phyloP scores from a whole-genome alignment of 768 basidiomycete genomes.

The Leccinum pellstonianum region DNA sequence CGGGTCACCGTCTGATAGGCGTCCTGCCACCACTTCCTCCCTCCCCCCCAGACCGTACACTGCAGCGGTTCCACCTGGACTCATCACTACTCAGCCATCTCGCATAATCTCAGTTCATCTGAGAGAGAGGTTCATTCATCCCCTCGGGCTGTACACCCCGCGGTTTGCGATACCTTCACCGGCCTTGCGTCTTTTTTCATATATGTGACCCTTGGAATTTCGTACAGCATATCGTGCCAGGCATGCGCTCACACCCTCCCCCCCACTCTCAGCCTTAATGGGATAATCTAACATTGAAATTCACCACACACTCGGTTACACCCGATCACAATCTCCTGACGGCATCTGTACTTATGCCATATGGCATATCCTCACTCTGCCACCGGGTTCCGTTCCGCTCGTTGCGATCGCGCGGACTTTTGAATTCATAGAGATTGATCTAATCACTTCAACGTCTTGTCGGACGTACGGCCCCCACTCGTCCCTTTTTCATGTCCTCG shows the following conservation, averaged over 20 bases:
- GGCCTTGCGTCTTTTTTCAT: conserved; percentile 13
- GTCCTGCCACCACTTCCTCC: conserved; percentile 2
- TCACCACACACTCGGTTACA: conserved; percentile 19
- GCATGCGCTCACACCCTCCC: conserved; percentile 17
- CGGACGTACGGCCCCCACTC: conserved; percentile 19
- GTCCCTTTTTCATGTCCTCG: conserved; percentile 12
- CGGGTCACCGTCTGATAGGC: conserved; percentile 22
- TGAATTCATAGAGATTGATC: conserved; percentile 21
- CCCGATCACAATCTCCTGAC: conserved; percentile 27
- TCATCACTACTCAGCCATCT: conserved; percentile 1
- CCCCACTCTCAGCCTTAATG: conserved; percentile 14
- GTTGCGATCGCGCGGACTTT: conserved; percentile 27
- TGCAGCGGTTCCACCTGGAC: conserved; percentile 10
- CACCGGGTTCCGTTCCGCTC: conserved; percentile 33
- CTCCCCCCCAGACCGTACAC: conserved; percentile 6
- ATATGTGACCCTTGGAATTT: conserved; percentile 21
- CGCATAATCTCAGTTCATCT: not conserved
- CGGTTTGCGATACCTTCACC: conserved; percentile 13
- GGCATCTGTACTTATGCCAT: conserved; percentile 28
- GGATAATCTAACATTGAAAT: conserved; percentile 16
- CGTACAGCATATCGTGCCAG: conserved; percentile 22
- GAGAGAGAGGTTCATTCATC: not conserved
- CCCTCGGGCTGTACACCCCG: conserved; percentile 2
- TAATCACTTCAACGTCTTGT: conserved; percentile 20
- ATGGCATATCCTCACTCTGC: conserved; percentile 18